These are phyloP conservation scores for Penicillium steckii DNA, from an alignment of 495 filamentous ascomycete genomes.

Conservation along the genomic window DNA sequence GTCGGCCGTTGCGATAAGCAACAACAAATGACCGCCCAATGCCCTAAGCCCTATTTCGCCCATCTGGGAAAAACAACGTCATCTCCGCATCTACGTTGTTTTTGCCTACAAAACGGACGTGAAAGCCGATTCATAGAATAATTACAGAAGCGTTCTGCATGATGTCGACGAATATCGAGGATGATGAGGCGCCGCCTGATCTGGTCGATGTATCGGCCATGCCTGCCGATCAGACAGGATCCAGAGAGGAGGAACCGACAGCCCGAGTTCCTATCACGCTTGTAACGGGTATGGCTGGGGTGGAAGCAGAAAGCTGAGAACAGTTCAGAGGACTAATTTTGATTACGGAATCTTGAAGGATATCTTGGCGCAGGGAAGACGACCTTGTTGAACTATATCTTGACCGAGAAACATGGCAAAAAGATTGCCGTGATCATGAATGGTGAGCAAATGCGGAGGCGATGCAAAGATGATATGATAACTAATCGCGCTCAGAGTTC, in stretches of 20 bases:
- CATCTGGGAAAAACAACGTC: constrained; percentile 34
- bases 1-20: constrained; percentile 18
- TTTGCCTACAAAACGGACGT: not conserved
- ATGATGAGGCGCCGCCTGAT: constrained; percentile 71
- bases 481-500: constrained; percentile 63
- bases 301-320: not conserved
- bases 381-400: constrained; percentile 91
- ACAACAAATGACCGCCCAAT: constrained; percentile 29
- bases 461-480: not conserved
- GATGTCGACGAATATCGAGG: constrained; percentile 51
- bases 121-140: not conserved
- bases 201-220: constrained; percentile 57
- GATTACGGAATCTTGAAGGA: constrained; percentile 32
- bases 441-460: constrained; percentile 47
- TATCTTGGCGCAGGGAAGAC: constrained; percentile 97
- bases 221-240: constrained; percentile 20
- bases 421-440: constrained; percentile 98
- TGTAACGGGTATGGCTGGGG: constrained; percentile 82
- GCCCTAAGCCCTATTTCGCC: constrained; percentile 42
- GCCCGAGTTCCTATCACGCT: constrained; percentile 88
- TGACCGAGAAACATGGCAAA: constrained; percentile 92
- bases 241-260: constrained; percentile 25
- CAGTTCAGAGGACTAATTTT: not conserved
- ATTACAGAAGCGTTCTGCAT: not conserved
- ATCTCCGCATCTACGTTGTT: constrained; percentile 41